Conservation (phyloP, 306 rosid species). For the Quercus agrifolia region DNA sequence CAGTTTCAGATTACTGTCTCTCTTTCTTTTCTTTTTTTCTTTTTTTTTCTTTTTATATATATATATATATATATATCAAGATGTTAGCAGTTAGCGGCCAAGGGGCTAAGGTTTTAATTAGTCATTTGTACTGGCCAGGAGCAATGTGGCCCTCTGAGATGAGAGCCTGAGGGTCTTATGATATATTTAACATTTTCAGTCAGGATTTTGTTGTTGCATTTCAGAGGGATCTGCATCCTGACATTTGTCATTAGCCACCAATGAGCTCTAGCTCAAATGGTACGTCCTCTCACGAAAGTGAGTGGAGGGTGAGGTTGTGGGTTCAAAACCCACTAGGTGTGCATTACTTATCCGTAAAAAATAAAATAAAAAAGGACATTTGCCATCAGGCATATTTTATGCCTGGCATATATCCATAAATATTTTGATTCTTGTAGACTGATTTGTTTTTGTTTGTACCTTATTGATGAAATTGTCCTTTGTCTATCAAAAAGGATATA, state of each 20-base stretch:
- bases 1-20: not conserved
- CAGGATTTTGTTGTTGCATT: not conserved
- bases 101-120: not conserved
- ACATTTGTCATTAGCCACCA: not conserved
- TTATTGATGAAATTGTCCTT: not conserved
- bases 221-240: not conserved
- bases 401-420: not conserved
- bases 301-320: too few relatives aligned
- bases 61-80: not conserved
- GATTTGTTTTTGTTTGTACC: not conserved
- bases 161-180: not conserved
- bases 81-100: not conserved
- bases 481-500: not conserved
- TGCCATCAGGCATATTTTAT: not conserved
- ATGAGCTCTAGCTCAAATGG: too few relatives aligned
- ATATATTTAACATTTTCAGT: not conserved
- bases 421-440: not conserved
- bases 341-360: too few relatives aligned
- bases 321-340: too few relatives aligned
- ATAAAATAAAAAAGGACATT: not conserved
- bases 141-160: not conserved
- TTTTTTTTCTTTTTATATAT: not conserved
- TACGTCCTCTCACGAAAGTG: too few relatives aligned
- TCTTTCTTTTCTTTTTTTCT: not conserved
- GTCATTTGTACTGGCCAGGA: not conserved